Evolutionary conservation across 768 basidiomycete species (phyloP).

Genomic region (Lactarius evosmus): DNA sequence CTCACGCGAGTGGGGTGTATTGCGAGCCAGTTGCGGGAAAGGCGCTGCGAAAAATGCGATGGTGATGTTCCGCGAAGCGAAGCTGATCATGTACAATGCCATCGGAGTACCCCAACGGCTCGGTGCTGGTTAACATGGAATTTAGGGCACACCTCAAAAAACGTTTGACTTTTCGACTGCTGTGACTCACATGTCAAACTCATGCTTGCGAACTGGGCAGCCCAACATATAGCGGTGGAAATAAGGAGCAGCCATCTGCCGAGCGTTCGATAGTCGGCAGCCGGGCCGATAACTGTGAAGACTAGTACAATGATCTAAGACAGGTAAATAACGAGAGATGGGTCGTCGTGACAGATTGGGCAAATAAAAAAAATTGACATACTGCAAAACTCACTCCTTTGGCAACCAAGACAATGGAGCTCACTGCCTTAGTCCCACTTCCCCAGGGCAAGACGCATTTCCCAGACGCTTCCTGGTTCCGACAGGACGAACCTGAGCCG

Average conservation of each 20-base stretch:
- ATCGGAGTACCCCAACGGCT: slow-evolving; percentile 70
- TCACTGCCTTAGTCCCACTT: slow-evolving; percentile 67
- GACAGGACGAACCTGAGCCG: slow-evolving; percentile 69
- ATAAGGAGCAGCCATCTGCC: slow-evolving; percentile 74
- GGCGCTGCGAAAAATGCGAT: slow-evolving; percentile 76
- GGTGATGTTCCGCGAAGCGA: slow-evolving; percentile 75
- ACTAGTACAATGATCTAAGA: slow-evolving; percentile 67
- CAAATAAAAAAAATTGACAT: slow-evolving; percentile 29
- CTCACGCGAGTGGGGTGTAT: slow-evolving; percentile 59
- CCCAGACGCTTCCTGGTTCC: slow-evolving; percentile 50
- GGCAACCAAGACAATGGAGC: slow-evolving; percentile 70
- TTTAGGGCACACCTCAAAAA: background rate
- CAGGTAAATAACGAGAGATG: background rate
- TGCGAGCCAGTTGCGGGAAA: slow-evolving; percentile 79
- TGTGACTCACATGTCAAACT: slow-evolving; percentile 55
- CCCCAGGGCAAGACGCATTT: slow-evolving; percentile 77
- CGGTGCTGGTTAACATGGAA: slow-evolving; percentile 42
- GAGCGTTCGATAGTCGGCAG: slow-evolving; percentile 69
- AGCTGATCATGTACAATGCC: slow-evolving; percentile 76
- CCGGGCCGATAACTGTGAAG: slow-evolving; percentile 68
- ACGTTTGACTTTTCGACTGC: background rate
- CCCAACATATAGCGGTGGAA: slow-evolving; percentile 76
- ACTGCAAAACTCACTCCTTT: slow-evolving; percentile 75
- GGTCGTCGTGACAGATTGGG: background rate
- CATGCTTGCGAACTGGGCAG: slow-evolving; percentile 72